Percentiles rank a stretch among this genome's conserved stretches.
Conservation (phyloP, 2,329 filamentous ascomycete species). For the Incumbomyces delicatus region DNA sequence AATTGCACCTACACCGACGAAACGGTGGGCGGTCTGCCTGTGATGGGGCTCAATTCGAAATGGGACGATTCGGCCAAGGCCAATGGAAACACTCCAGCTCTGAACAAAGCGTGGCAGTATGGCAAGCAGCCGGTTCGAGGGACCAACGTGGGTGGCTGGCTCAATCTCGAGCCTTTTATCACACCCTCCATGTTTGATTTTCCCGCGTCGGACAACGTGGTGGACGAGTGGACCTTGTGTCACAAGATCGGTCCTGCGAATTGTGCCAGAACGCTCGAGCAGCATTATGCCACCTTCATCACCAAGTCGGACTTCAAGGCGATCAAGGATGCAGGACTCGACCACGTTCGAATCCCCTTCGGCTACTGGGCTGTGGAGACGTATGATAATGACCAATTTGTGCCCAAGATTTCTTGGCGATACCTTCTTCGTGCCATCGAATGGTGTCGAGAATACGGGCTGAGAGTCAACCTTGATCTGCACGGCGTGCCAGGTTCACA, state of each 20-base stretch:
- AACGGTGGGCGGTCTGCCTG: conserved; percentile 72
- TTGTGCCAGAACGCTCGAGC: conserved; percentile 54
- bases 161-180: conserved; percentile 89
- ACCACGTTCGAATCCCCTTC: conserved; percentile 93
- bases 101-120: conserved; percentile 72
- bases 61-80: conserved; percentile 77
- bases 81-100: conserved; percentile 68
- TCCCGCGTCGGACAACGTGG: conserved; percentile 49
- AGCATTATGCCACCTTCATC: conserved; percentile 85
- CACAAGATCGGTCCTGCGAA: conserved; percentile 57
- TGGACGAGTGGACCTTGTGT: conserved; percentile 82
- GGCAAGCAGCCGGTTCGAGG: conserved; percentile 70
- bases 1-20: conserved; percentile 86
- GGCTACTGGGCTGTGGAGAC: conserved; percentile 89
- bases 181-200: conserved; percentile 82
- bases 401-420: conserved; percentile 79
- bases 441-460: conserved; percentile 81
- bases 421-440: conserved; percentile 90
- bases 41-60: conserved; percentile 76
- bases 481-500: conserved; percentile 89
- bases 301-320: conserved; percentile 74
- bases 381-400: conserved; percentile 78
- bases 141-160: conserved; percentile 89
- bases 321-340: conserved; percentile 77
- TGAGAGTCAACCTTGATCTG: conserved; percentile 85